Evolutionary conservation across 805 yeast species (phyloP).

Genomic region (Metschnikowia gelsemii): DNA sequence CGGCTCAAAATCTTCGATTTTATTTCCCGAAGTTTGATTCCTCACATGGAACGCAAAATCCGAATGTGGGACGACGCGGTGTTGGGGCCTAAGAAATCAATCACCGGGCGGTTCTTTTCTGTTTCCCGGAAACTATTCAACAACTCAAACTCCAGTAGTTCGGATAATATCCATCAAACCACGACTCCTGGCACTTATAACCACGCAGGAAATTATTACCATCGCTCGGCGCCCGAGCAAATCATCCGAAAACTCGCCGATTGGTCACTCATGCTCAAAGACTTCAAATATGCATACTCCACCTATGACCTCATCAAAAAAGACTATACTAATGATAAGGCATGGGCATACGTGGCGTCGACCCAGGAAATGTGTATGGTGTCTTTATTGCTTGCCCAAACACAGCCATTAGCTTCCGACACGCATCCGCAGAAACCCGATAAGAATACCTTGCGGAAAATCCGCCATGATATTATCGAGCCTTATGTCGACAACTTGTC

Average conservation of each 20-base stretch:
- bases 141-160: conserved; percentile 30
- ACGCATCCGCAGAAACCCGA: conserved; percentile 30
- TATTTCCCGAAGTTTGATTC: conserved; percentile 54
- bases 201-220: conserved; percentile 55
- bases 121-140: conserved; percentile 60
- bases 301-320: conserved; percentile 80
- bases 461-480: conserved; percentile 52
- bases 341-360: conserved; percentile 78
- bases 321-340: conserved; percentile 73
- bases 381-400: conserved; percentile 62
- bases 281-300: conserved; percentile 78
- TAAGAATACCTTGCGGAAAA: conserved; percentile 44
- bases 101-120: conserved; percentile 69
- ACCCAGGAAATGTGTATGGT: conserved; percentile 86
- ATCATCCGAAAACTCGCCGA: conserved; percentile 82
- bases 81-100: conserved; percentile 71
- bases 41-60: conserved; percentile 85
- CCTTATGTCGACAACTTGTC: conserved; percentile 69
- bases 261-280: conserved; percentile 88
- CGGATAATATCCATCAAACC: conserved; percentile 2
- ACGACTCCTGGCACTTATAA: conserved; percentile 42
- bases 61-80: conserved; percentile 82
- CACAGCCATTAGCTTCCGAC: conserved; percentile 28
- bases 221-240: conserved; percentile 65
- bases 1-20: conserved; percentile 45